Evolutionary conservation across 192 early-diverging fungal genomes (phyloP), one percentile per base, ranked within the genome.

Genomic region (Umbelopsis vinacea): DNA sequence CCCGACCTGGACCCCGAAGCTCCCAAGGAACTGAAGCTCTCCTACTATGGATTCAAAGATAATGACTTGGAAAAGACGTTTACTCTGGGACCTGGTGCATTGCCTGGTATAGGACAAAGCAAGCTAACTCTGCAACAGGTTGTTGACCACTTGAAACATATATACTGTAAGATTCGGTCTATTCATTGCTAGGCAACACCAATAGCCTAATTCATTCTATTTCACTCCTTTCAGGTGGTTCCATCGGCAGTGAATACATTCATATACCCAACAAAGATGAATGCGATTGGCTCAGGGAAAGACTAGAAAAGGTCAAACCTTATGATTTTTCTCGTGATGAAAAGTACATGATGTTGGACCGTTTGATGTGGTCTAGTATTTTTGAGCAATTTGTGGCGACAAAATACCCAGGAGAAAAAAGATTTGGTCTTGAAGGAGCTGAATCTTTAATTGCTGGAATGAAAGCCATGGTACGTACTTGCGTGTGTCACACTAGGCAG

Each of bases 371-470:
- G 97, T 93, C 92, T 70, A 93, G 94, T 86, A 91, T 90, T 55
- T 99, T 99, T 84, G 97, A 99, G 76, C 88, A 93, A 70, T 99
- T 97, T 75, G 92, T 96, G 50, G 89, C 96, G 21, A 92, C 91
- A 38, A 99, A 99, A 84, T 99, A 94, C 85, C 96, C 96, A 67
- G 92, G 89, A 71, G 95, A 97, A 81, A 98, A 96, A 89, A 86
- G 97, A 46, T 99, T 99, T 73, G 97, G 97, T 68, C 87, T 99
- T 54, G 97, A 99, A 82, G 97, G 97, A 73, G 94, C 94, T 80
- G 97, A 99, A 81, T 84, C 90, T 77, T 87, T 99, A 77, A 98
- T 99, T 79, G 96, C 97, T 9, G 96, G 95, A 37, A 96, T 99
- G 94, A 97, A 99, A 82, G 92, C 93, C 69, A 82, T 99, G 89